Percentiles rank a stretch among this genome's conserved stretches.
Conservation (phyloP, 208 protist genomes). For the Endotrypanum monterogeii region DNA sequence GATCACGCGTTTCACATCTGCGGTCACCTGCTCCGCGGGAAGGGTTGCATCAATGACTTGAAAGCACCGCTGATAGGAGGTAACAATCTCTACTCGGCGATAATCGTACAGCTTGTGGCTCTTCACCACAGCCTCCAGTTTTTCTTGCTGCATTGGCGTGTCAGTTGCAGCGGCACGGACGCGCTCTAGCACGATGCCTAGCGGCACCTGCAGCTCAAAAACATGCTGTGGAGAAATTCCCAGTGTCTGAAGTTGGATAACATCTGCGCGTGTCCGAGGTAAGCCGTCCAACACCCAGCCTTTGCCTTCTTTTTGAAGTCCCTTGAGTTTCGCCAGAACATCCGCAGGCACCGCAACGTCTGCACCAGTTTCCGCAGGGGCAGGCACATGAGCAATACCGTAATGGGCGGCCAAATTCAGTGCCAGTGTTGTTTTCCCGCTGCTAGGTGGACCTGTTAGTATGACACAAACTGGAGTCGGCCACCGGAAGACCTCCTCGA, state of each 20-base stretch:
- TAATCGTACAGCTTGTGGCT: constrained; percentile 23
- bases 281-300: constrained; percentile 91
- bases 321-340: constrained; percentile 50
- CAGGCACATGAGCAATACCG: constrained; percentile 76
- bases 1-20: constrained; percentile 4
- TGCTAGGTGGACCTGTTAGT: constrained; percentile 80
- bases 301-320: constrained; percentile 35
- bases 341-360: constrained; percentile 39
- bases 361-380: constrained; percentile 72
- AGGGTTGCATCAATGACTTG: constrained; percentile 7
- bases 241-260: constrained; percentile 72
- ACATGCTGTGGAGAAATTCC: constrained; percentile 71
- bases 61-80: constrained; percentile 21
- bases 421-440: constrained; percentile 93
- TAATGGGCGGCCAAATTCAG: constrained; percentile 81
- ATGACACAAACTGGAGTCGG: constrained; percentile 62
- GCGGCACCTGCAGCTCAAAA: constrained; percentile 65
- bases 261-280: constrained; percentile 68
- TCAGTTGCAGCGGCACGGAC: neutral
- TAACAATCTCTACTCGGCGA: constrained; percentile 19
- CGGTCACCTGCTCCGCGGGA: constrained; percentile 1
- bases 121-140: neutral
- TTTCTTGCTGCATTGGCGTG: neutral
- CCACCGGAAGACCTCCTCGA: constrained; percentile 47
- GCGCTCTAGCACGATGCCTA: constrained; percentile 40